Evolutionary conservation across 2,329 filamentous ascomycete species (phyloP).

Genomic region (Lojkania enalia): DNA sequence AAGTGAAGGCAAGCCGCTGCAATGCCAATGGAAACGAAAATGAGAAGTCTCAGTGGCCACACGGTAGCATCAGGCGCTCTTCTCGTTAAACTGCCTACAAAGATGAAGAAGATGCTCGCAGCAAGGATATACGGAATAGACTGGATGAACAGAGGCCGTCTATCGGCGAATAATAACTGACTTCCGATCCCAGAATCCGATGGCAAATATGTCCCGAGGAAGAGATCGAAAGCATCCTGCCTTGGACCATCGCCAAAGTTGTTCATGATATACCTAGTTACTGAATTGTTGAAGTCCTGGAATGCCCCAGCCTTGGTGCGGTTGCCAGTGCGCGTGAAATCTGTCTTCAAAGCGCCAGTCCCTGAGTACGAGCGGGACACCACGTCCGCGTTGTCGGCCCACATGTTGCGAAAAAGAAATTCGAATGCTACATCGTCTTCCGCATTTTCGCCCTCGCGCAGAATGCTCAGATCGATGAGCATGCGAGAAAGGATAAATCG

Average conservation of each 20-base stretch:
- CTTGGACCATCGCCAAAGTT: slow-evolving; percentile 93
- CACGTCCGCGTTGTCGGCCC: slow-evolving; percentile 97
- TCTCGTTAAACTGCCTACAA: slow-evolving; percentile 73
- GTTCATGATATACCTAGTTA: slow-evolving; percentile 88
- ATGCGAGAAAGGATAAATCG: slow-evolving; percentile 87
- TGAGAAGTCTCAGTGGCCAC: slow-evolving; percentile 81
- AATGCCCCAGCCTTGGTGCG: slow-evolving; percentile 83
- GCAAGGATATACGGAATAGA: slow-evolving; percentile 89
- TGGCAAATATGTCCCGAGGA: slow-evolving; percentile 83
- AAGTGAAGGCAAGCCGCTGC: slow-evolving; percentile 75
- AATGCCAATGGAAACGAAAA: slow-evolving; percentile 74
- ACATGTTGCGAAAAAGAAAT: slow-evolving; percentile 90
- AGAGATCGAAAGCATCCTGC: slow-evolving; percentile 94
- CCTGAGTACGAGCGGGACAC: slow-evolving; percentile 92
- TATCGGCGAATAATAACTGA: slow-evolving; percentile 78
- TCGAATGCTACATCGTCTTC: slow-evolving; percentile 83
- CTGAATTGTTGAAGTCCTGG: slow-evolving; percentile 83
- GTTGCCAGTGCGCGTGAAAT: slow-evolving; percentile 91
- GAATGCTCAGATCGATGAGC: slow-evolving; percentile 79
- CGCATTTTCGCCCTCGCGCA: slow-evolving; percentile 75
- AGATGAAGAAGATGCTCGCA: slow-evolving; percentile 81
- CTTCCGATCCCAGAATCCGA: slow-evolving; percentile 71
- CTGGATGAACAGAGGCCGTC: slow-evolving; percentile 84
- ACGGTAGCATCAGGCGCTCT: slow-evolving; percentile 72
- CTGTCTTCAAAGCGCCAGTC: slow-evolving; percentile 96